phyloP scores from a whole-genome alignment of 495 filamentous ascomycete genomes.

The Cenococcum geophilum region DNA sequence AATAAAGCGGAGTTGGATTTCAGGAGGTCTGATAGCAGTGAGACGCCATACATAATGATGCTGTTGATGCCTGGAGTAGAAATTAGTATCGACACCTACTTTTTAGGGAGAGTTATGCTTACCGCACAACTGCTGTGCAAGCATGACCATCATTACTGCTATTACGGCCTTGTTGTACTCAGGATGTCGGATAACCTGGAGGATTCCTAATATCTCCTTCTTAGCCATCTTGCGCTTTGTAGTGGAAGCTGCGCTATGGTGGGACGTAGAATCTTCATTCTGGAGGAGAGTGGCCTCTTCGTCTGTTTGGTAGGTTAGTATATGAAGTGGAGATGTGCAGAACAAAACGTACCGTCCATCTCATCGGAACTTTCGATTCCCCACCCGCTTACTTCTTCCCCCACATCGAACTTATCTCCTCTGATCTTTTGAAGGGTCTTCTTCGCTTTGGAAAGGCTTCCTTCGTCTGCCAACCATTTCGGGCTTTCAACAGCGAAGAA shows the following conservation, averaged over 20 bases:
- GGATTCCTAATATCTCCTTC: constrained; percentile 55
- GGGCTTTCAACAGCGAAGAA: constrained; percentile 76
- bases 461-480: constrained; percentile 69
- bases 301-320: constrained; percentile 17
- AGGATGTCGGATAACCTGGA: constrained; percentile 57
- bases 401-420: constrained; percentile 60
- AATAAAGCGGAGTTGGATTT: constrained; percentile 70
- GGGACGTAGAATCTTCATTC: constrained; percentile 24
- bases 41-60: constrained; percentile 96
- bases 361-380: constrained; percentile 23
- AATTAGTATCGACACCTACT: background rate
- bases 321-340: background rate
- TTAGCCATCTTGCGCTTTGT: constrained; percentile 33
- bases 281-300: constrained; percentile 39
- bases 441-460: constrained; percentile 54
- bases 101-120: background rate
- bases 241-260: constrained; percentile 12
- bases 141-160: constrained; percentile 84
- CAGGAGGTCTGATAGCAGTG: constrained; percentile 69
- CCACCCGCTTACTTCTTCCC: constrained; percentile 62
- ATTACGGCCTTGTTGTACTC: constrained; percentile 69
- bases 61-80: constrained; percentile 77
- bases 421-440: constrained; percentile 66
- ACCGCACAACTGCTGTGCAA: constrained; percentile 72
- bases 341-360: constrained; percentile 23